Percentiles rank a stretch among this genome's conserved stretches.
Evolutionary conservation across 495 filamentous ascomycete genomes (phyloP).

Genomic region (Amniculicola lignicola): DNA sequence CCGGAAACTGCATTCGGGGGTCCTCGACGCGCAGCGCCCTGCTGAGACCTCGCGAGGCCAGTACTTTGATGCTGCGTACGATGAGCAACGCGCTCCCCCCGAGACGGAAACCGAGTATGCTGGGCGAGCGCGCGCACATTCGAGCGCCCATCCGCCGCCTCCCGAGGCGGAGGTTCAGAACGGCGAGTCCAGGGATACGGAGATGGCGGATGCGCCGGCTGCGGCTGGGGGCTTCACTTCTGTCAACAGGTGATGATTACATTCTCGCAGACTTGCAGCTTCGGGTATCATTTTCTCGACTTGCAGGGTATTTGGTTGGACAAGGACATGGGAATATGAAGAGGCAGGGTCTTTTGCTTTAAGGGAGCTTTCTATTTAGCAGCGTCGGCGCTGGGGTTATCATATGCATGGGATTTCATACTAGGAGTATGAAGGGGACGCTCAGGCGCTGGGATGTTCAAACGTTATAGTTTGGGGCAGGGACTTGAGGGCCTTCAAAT

Average conservation of each 20-base stretch:
- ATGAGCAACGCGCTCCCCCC: conserved; percentile 13
- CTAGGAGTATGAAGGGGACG: no score
- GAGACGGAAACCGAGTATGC: conserved; percentile 24
- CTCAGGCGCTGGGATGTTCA: no score
- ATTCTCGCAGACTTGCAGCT: no score
- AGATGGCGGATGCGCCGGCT: conserved; percentile 33
- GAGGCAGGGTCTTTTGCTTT: no score
- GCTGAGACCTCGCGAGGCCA: conserved; percentile 1
- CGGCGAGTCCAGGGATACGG: conserved; percentile 32
- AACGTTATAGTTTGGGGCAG: no score
- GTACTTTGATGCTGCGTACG: conserved; percentile 25
- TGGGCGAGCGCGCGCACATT: conserved; percentile 23
- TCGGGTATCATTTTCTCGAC: no score
- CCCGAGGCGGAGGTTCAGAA: conserved; percentile 32
- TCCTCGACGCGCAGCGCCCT: conserved; percentile 21
- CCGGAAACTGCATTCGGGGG: conserved; percentile 12
- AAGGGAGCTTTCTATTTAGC: no score
- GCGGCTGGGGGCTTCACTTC: conserved; percentile 33
- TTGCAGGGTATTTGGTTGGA: no score
- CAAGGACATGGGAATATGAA: no score
- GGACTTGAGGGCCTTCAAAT: no score
- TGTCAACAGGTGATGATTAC: conserved; percentile 35
- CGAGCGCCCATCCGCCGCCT: conserved; percentile 20
- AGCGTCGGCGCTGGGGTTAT: no score
- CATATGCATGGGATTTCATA: no score